Evolutionary conservation across 2,329 filamentous ascomycete genomes (phyloP).

Genomic region (Pseudocercospora cruenta): DNA sequence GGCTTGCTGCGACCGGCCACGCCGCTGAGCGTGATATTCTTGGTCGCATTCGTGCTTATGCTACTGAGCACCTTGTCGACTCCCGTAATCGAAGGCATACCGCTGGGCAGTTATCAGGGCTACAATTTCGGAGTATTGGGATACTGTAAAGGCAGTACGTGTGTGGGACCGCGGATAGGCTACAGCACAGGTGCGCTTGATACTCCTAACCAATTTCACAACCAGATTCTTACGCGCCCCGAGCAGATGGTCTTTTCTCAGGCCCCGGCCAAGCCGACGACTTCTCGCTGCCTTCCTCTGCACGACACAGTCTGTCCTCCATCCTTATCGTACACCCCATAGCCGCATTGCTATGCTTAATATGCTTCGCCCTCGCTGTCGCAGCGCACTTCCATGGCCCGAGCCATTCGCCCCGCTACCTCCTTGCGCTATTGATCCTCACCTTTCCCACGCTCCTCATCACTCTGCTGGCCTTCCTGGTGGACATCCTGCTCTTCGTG

Average conservation of each 20-base stretch:
- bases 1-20: slow-evolving; percentile 78
- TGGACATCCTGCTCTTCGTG: slow-evolving; percentile 92
- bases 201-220: not conserved
- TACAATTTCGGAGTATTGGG: slow-evolving; percentile 92
- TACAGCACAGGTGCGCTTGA: slow-evolving; percentile 75
- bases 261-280: slow-evolving; percentile 45
- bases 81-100: slow-evolving; percentile 83
- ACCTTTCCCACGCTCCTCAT: slow-evolving; percentile 82
- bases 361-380: slow-evolving; percentile 79
- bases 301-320: slow-evolving; percentile 73
- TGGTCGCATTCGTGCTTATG: slow-evolving; percentile 81
- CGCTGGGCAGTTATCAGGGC: slow-evolving; percentile 75
- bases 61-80: slow-evolving; percentile 88
- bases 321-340: slow-evolving; percentile 93
- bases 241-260: slow-evolving; percentile 52
- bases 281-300: slow-evolving; percentile 67
- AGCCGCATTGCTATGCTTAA: slow-evolving; percentile 80
- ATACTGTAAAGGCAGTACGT: slow-evolving; percentile 70
- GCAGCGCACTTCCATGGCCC: slow-evolving; percentile 85
- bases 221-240: not conserved
- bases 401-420: slow-evolving; percentile 85
- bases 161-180: slow-evolving; percentile 76
- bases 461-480: slow-evolving; percentile 82
- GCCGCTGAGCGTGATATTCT: slow-evolving; percentile 81
- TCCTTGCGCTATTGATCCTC: slow-evolving; percentile 83